Evolutionary conservation across 306 rosid genomes (phyloP).

Genomic region (Lathyrus aphaca): DNA sequence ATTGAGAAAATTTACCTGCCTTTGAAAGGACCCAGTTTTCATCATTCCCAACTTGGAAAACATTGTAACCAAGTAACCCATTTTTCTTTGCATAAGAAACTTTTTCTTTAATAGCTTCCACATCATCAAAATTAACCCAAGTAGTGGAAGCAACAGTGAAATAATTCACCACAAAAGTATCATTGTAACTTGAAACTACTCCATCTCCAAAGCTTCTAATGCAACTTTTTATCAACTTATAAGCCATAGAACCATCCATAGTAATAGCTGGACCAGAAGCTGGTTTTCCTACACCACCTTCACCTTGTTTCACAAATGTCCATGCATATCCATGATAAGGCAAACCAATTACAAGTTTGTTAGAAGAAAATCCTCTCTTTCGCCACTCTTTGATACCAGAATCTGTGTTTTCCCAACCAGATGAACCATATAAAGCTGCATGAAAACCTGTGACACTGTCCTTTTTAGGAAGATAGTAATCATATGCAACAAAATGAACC

Average conservation of each 20-base stretch:
- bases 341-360: conserved; percentile 50
- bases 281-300: conserved; percentile 38
- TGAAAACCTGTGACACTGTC: conserved; percentile 41
- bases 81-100: conserved; percentile 58
- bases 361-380: conserved; percentile 41
- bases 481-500: conserved; percentile 47
- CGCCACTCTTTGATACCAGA: conserved; percentile 55
- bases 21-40: conserved; percentile 61
- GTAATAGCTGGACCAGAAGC: conserved; percentile 49
- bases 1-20: conserved; percentile 36
- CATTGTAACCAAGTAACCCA: conserved; percentile 55
- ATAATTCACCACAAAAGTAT: conserved; percentile 47
- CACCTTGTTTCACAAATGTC: conserved; percentile 42
- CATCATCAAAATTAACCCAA: conserved; percentile 64
- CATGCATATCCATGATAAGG: conserved; percentile 62
- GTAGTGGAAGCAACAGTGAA: conserved; percentile 43
- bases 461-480: conserved; percentile 40
- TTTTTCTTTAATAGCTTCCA: conserved; percentile 48
- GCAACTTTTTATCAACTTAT: conserved; percentile 44
- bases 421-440: conserved; percentile 56
- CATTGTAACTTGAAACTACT: conserved; percentile 40
- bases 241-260: conserved; percentile 43
- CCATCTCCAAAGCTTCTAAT: conserved; percentile 44
- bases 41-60: conserved; percentile 54
- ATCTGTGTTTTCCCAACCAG: conserved; percentile 40